These are phyloP conservation scores for Solanum medicagineum DNA, from an alignment of 257 asterid species.

Conservation along the genomic window DNA sequence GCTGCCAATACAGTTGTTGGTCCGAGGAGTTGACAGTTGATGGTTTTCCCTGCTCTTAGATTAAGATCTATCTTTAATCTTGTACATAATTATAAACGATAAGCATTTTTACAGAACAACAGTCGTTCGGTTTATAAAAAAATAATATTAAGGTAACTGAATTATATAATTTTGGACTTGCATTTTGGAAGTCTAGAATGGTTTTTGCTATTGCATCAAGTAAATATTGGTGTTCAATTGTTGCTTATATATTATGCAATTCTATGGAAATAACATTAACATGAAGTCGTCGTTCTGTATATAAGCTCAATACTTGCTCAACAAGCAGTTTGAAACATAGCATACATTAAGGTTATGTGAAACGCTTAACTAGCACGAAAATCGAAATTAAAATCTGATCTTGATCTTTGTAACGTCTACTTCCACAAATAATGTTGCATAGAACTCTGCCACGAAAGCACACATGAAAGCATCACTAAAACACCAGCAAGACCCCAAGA, in stretches of 20 bases:
- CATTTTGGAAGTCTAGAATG: background rate
- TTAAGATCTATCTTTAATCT: constrained; percentile 8
- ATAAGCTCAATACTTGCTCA: no score
- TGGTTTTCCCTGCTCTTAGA: background rate
- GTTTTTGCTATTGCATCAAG: background rate
- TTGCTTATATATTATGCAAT: background rate
- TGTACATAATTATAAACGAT: constrained; percentile 30
- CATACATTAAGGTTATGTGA: no score
- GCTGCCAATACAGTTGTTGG: constrained; percentile 30
- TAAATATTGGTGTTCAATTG: background rate
- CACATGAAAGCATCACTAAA: constrained; percentile 41
- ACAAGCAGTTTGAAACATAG: no score
- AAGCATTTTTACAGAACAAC: constrained; percentile 27
- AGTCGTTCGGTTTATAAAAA: constrained; percentile 2
- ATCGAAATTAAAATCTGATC: background rate
- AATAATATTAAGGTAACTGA: background rate
- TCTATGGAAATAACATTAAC: background rate
- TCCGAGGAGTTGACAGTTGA: constrained; percentile 36
- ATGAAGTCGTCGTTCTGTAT: no score
- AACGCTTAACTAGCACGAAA: background rate
- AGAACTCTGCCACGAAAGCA: constrained; percentile 47
- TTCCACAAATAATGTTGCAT: constrained; percentile 48
- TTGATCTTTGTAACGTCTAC: background rate
- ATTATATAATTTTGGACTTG: background rate
- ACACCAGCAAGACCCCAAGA: constrained; percentile 62